phyloP scores from a whole-genome alignment of 1,139 yeast genomes.

The Geotrichum histeridarum region DNA sequence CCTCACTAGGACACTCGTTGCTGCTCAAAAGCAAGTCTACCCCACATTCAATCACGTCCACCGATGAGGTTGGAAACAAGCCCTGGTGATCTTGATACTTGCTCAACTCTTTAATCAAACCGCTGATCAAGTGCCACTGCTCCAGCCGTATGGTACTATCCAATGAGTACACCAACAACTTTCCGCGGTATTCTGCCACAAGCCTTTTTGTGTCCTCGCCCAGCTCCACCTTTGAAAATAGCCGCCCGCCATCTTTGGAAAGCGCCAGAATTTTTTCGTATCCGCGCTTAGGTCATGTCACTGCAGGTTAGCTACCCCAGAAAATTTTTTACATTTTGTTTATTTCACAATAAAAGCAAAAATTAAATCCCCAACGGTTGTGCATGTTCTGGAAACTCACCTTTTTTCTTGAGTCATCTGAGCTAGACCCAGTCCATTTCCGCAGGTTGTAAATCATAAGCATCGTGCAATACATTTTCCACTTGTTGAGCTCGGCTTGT shows the following conservation, averaged over 20 bases:
- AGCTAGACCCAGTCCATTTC: neutral
- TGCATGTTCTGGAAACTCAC: neutral
- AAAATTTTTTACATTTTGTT: too few species aligned
- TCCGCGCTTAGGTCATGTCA: slow-evolving; percentile 1
- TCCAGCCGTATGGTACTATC: slow-evolving; percentile 18
- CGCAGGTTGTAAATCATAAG: slow-evolving; percentile 12
- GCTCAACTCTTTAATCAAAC: slow-evolving; percentile 5
- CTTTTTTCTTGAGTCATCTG: slow-evolving; percentile 1
- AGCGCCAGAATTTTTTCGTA: slow-evolving; percentile 12
- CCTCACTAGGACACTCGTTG: slow-evolving; percentile 11
- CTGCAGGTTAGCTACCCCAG: neutral
- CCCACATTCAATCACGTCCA: slow-evolving; percentile 10
- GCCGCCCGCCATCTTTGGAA: slow-evolving; percentile 1
- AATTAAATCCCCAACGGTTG: neutral
- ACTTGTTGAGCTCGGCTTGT: slow-evolving; percentile 8
- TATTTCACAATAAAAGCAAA: too few species aligned
- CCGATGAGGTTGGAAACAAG: too few species aligned
- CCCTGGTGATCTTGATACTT: neutral
- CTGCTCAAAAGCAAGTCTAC: slow-evolving; percentile 18
- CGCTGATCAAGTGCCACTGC: slow-evolving; percentile 13
- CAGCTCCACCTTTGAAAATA: neutral
- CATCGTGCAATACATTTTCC: slow-evolving; percentile 10
- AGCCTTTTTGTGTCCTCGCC: neutral
- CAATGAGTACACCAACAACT: slow-evolving; percentile 16
- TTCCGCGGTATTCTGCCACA: slow-evolving; percentile 10